Evolutionary conservation across 129 eudicot genomes (phyloP), one percentile per base, ranked within the genome.

Genomic region (Gnaphalium uliginosum): DNA sequence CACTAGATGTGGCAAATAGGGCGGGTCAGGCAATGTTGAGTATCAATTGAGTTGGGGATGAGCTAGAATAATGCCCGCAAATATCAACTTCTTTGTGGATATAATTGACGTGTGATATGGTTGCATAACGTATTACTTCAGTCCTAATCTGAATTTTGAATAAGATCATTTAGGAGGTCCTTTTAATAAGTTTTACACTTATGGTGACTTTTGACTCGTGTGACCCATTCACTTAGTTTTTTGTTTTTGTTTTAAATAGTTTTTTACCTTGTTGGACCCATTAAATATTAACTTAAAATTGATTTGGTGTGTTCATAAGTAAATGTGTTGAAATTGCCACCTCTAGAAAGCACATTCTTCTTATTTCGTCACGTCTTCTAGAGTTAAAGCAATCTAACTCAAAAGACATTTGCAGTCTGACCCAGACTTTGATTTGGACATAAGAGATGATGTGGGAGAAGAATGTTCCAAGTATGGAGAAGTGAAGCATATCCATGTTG

Each of bases 391-490:
- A 48, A 62, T 23, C 24, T 37, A 78, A 78, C 41, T 59, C 19
- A 9, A 27, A 11, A 10, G n/a, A 43, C 41, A 33, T 77, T 33
- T 75, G 79, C 96, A 94, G 98, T 76, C 80, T 35, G 98, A 90
- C 7, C 98, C 97, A 56, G 96, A 90, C 10, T 94, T 94, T 77
- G 97, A 94, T 84, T 68, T 88, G 86, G 98, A 94, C 75, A 90
- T 94, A 4, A 89, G 83, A 76, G 98, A 94, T 32, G 98, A 94
- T 30, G 98, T 94, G 68, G 77, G 85, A 63, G 96, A 86, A 75
- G 98, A 94, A 83, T 94, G 98, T 79, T 90, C 96, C 18, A 90
- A 90, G 39, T 94, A 87, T 75, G 98, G 98, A 13, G 78, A 77
- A 3, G 96, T 94, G 84, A 89, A 83, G 79, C 98, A 94, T 85